phyloP scores from a whole-genome alignment of 2,329 filamentous ascomycete species.

The Ophiosphaerella herpotricha region DNA sequence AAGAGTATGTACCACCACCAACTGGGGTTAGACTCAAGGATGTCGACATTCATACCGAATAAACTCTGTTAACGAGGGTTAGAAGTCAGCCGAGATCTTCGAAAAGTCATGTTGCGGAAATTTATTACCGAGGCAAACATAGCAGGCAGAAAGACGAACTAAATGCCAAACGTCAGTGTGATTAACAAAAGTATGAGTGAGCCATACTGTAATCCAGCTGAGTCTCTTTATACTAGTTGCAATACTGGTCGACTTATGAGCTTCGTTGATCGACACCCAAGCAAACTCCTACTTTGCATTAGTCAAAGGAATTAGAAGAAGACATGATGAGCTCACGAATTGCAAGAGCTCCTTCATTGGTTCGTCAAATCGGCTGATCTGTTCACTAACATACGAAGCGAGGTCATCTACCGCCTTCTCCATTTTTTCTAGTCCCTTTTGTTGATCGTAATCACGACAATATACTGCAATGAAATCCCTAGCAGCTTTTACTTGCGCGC shows the following conservation, averaged over 20 bases:
- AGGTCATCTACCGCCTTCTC: not conserved
- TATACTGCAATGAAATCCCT: not conserved
- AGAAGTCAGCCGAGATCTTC: not conserved
- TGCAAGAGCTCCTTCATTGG: slow-evolving; percentile 12
- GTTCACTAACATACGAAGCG: not conserved
- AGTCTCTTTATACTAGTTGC: slow-evolving; percentile 13
- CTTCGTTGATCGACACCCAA: slow-evolving; percentile 14
- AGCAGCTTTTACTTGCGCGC: not conserved
- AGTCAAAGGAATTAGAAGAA: not conserved
- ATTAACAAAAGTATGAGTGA: not conserved
- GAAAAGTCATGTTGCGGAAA: not conserved
- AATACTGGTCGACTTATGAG: slow-evolving; percentile 10
- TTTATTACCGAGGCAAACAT: slow-evolving; percentile 6
- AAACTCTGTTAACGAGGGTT: not conserved
- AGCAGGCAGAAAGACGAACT: slow-evolving; percentile 7
- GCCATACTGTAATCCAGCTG: slow-evolving; percentile 11
- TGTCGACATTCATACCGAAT: slow-evolving; percentile 8
- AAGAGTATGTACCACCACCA: slow-evolving; percentile 6
- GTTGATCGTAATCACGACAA: not conserved
- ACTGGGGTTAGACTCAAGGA: slow-evolving; percentile 1
- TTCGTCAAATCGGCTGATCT: slow-evolving; percentile 5
- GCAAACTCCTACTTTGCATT: slow-evolving; percentile 10
- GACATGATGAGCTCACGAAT: not conserved
- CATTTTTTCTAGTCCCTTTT: not conserved
- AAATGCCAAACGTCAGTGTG: not conserved